Conservation (phyloP, 2,329 filamentous ascomycete species). For the Fusarium oligoseptatum region DNA sequence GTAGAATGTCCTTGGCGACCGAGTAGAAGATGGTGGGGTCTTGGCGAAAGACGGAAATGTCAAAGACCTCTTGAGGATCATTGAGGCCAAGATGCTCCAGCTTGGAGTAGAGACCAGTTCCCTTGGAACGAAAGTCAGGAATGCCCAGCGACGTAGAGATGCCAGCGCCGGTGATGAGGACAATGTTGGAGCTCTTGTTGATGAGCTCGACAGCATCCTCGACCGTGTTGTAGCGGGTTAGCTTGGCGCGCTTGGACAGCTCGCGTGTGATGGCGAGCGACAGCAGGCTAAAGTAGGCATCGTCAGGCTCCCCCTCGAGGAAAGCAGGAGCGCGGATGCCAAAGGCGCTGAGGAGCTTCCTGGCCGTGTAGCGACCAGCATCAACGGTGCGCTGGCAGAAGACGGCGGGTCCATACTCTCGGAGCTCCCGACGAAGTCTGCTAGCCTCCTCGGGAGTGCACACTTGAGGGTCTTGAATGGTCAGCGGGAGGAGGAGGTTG, state of each 20-base stretch:
- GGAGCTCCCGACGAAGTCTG: conserved; percentile 77
- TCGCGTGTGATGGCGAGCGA: conserved; percentile 84
- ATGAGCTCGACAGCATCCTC: conserved; percentile 88
- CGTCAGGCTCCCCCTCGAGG: conserved; percentile 76
- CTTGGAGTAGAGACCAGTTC: conserved; percentile 90
- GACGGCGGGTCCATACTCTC: conserved; percentile 79
- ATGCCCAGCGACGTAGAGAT: conserved; percentile 98
- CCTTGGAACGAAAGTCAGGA: conserved; percentile 95
- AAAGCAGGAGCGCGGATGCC: conserved; percentile 80
- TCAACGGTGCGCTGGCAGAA: conserved; percentile 82
- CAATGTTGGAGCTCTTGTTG: conserved; percentile 81
- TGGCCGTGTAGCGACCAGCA: conserved; percentile 77
- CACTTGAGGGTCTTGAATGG: conserved; percentile 57
- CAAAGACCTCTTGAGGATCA: conserved; percentile 96
- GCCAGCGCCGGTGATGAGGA: conserved; percentile 94
- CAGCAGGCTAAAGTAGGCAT: conserved; percentile 80
- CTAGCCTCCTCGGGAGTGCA: conserved; percentile 79
- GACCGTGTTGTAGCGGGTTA: conserved; percentile 84
- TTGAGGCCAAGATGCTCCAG: conserved; percentile 81
- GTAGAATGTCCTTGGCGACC: conserved; percentile 90
- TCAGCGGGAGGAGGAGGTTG: conserved; percentile 15
- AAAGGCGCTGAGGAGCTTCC: conserved; percentile 89
- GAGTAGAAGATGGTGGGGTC: conserved; percentile 93
- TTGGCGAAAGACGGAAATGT: conserved; percentile 86
- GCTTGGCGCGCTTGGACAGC: conserved; percentile 83